phyloP scores from a whole-genome alignment of 2,329 filamentous ascomycete genomes.

The Exophiala lecanii-corni region DNA sequence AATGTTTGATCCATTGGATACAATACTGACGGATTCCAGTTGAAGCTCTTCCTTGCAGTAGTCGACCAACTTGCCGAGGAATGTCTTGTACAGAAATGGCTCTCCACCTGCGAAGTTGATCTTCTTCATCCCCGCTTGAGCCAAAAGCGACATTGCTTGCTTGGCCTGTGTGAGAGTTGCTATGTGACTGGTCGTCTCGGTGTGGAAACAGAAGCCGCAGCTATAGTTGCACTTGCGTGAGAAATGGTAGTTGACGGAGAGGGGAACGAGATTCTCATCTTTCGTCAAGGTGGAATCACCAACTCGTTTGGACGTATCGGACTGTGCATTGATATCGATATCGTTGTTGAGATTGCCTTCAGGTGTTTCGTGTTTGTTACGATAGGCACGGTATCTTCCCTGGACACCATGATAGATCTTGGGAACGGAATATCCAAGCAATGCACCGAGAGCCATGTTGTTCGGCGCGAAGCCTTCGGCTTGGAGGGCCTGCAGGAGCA shows the following conservation, averaged over 20 bases:
- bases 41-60: constrained; percentile 48
- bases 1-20: constrained; percentile 50
- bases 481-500: neutral
- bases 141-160: constrained; percentile 43
- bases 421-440: neutral
- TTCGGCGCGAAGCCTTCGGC: neutral
- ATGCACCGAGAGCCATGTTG: neutral
- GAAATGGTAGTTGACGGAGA: constrained; percentile 48
- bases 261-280: constrained; percentile 20
- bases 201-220: constrained; percentile 57
- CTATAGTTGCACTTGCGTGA: constrained; percentile 46
- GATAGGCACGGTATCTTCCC: neutral
- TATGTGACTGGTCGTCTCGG: constrained; percentile 46
- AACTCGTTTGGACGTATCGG: neutral
- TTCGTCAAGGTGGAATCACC: neutral
- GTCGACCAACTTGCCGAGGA: constrained; percentile 40
- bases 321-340: neutral
- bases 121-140: constrained; percentile 50
- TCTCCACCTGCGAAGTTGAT: constrained; percentile 55
- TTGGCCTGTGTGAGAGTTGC: constrained; percentile 41
- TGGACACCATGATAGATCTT: neutral
- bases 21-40: constrained; percentile 51
- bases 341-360: neutral
- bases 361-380: too few species aligned
- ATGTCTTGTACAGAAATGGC: constrained; percentile 47